Percentiles rank a stretch among this genome's conserved stretches.
phyloP scores from a whole-genome alignment of 306 rosid species.

The Quercus agrifolia region DNA sequence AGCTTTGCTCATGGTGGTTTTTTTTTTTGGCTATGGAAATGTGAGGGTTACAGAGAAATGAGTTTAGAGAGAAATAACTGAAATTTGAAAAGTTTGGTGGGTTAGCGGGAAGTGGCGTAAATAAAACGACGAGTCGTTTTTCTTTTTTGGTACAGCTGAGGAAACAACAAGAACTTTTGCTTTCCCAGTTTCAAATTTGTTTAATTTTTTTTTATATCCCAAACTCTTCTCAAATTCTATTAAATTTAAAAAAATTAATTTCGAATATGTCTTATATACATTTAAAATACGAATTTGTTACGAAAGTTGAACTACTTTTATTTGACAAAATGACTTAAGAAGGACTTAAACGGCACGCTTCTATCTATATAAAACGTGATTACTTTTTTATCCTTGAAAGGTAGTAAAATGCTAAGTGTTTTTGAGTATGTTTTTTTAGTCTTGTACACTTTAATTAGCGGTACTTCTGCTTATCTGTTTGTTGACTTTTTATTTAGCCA shows the following conservation, averaged over 20 bases:
- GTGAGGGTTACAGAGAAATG: not conserved
- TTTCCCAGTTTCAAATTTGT: not conserved
- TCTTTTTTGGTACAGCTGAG: fast-evolving
- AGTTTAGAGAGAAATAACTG: not conserved
- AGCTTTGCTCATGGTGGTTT: constrained; percentile 38
- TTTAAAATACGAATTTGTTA: no score
- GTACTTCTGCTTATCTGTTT: fast-evolving
- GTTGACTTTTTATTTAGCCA: no score
- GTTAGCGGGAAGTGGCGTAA: not conserved
- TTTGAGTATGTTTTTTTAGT: no score
- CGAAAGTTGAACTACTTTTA: no score
- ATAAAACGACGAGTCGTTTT: not conserved
- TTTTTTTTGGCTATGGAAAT: not conserved
- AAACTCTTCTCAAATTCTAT: no score
- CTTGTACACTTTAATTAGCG: no score
- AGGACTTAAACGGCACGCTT: fast-evolving
- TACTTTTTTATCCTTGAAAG: no score
- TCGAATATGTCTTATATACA: no score
- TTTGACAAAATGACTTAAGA: no score
- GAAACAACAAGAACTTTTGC: not conserved
- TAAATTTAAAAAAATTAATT: no score
- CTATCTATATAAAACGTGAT: fast-evolving
- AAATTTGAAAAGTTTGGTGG: not conserved
- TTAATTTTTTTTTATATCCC: no score
- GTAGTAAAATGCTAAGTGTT: no score